Conservation (phyloP, 208 protist species). For the Crithidia brevicula region DNA sequence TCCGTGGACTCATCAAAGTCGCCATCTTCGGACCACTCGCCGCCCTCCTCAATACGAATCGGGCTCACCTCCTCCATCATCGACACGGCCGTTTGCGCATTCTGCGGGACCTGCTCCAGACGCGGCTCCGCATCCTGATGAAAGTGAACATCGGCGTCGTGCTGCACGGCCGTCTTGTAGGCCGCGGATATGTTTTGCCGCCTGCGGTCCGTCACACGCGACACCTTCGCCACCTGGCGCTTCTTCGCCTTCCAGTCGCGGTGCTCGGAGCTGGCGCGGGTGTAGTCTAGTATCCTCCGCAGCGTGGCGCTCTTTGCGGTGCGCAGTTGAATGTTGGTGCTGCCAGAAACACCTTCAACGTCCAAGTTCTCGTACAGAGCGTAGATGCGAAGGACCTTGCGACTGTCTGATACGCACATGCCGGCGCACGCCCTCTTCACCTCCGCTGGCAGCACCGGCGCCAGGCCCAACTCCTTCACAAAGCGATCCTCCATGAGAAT, state of each 20-base stretch:
- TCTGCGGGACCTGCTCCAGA: constrained; percentile 88
- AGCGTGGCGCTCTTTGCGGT: constrained; percentile 66
- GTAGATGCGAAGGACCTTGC: constrained; percentile 46
- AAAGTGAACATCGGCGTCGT: constrained; percentile 53
- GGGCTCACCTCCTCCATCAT: constrained; percentile 72
- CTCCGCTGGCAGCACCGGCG: constrained; percentile 45
- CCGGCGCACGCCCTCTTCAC: constrained; percentile 39
- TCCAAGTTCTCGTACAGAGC: constrained; percentile 62
- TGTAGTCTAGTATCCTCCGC: constrained; percentile 59
- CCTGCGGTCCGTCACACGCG: constrained; percentile 20
- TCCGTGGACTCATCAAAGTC: constrained; percentile 21
- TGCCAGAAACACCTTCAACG: constrained; percentile 15
- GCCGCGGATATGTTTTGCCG: constrained; percentile 14
- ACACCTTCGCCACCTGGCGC: constrained; percentile 27
- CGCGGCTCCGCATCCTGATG: constrained; percentile 33
- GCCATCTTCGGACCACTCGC: constrained; percentile 38
- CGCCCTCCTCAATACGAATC: constrained; percentile 60
- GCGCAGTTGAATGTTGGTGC: constrained; percentile 46
- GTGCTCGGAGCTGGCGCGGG: constrained; percentile 30
- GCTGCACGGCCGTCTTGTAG: constrained; percentile 17
- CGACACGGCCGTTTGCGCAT: constrained; percentile 45
- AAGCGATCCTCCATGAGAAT: constrained; percentile 85
- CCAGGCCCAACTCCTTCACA: constrained; percentile 60
- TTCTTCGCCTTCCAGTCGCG: constrained; percentile 12
- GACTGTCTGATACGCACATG: constrained; percentile 25